Base-by-base conservation (phyloP, 2,329 filamentous ascomycete genomes). In the Paradendryphiella salina region DNA sequence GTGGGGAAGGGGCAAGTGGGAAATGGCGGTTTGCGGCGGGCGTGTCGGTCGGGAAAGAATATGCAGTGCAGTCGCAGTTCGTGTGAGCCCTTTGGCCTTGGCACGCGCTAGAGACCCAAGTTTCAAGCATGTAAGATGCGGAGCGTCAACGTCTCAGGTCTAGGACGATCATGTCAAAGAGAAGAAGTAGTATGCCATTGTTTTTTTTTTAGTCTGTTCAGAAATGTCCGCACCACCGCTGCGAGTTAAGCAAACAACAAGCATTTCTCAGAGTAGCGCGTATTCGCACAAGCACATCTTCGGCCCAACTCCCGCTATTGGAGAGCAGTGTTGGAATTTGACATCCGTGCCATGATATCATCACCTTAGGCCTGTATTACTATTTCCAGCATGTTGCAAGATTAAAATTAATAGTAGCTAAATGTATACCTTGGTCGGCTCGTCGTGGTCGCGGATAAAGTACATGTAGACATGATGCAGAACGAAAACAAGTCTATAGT, bases 271-370 rank as follows among this genome's bases (percentile, higher is more conserved):
- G 50, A 56, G 59, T 57, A 57, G 62, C 55, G 56, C 49, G 49
- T 60, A 38, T 67, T 39, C 14, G 61, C 67, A 59, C 67, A 83
- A 94, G 91, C 91, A 96, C 90, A 18, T 90, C 95, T 90, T 96
- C 92, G 89, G 91, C 91, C 91, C 90, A 92, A 92, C 85, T 83
- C 81, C 85, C 90, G 89, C 86, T 89, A 96, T 73, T 86, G 76
- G 58, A 73, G 76, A 75, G 85, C 85, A 86, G 83, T 80, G 87
- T 92, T 93, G 92, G 85, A 96, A 96, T 96, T 96, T 96, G 91
- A 96, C 91, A 96, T 96, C 89, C 88, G 89, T 96, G 92, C 92
- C 93, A 67, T 46, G 38, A n/a, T 35, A 56, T 59, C 37, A 56
- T 59, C 55, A 61, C 36, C 1, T 17, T 26, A 14, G 15, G 26